phyloP scores from a whole-genome alignment of 306 rosid species.

The Cicer bijugum region DNA sequence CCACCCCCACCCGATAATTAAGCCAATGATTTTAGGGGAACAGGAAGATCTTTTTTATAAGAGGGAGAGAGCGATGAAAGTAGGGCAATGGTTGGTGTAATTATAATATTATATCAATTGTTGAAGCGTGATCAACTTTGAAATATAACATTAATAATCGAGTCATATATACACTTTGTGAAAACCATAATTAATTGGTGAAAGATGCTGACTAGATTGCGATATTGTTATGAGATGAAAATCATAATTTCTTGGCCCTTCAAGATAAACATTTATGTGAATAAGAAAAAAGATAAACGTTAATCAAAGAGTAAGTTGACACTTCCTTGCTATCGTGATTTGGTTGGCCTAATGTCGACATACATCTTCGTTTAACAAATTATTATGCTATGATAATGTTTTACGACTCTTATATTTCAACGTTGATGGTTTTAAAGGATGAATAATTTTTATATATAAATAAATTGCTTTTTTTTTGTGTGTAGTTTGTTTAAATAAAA shows the following conservation, averaged over 20 bases:
- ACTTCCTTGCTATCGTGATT: slow-evolving; percentile 19
- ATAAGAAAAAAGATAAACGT: neutral
- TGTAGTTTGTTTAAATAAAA: too few species aligned
- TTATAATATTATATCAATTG: slow-evolving; percentile 36
- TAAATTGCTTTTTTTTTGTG: too few species aligned
- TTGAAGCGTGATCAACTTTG: slow-evolving; percentile 34
- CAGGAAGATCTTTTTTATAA: neutral
- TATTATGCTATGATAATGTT: neutral
- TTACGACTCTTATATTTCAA: too few species aligned
- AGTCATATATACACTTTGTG: neutral
- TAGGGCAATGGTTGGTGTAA: slow-evolving; percentile 38
- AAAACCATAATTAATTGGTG: slow-evolving; percentile 38
- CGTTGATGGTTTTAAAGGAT: too few species aligned
- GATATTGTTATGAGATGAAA: slow-evolving; percentile 9
- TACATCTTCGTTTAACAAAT: neutral
- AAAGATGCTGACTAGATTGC: slow-evolving; percentile 38
- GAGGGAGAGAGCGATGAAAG: neutral
- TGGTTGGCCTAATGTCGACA: neutral
- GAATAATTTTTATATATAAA: too few species aligned
- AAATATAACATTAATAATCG: slow-evolving; percentile 24
- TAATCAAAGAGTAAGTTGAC: slow-evolving; percentile 31
- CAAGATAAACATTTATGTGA: too few species aligned
- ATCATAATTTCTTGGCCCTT: slow-evolving; percentile 23
- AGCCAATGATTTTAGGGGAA: slow-evolving; percentile 19
- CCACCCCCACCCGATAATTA: neutral